phyloP scores from a whole-genome alignment of 2,329 filamentous ascomycete genomes.

The Penicillium expansum region DNA sequence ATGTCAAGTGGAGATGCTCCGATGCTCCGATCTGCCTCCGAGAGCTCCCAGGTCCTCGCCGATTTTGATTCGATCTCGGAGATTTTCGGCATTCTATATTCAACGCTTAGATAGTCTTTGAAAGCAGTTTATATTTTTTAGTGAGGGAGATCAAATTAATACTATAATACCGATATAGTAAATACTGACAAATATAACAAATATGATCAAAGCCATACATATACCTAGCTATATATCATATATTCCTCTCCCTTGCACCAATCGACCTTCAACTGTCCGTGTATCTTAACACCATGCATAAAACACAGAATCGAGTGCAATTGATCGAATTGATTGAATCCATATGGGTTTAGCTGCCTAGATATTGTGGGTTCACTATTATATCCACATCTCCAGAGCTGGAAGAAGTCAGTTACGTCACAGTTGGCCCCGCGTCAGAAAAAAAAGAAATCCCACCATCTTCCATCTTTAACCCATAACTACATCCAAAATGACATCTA shows the following conservation, averaged over 20 bases:
- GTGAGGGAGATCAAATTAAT: too few relatives aligned
- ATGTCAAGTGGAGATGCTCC: conserved; percentile 20
- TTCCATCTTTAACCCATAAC: neutral
- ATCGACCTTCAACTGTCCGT: neutral
- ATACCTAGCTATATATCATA: too few relatives aligned
- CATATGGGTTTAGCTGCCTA: neutral
- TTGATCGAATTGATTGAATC: neutral
- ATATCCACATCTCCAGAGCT: neutral
- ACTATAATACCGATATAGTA: too few relatives aligned
- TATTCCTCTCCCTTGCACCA: too few relatives aligned
- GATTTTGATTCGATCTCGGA: conserved; percentile 9
- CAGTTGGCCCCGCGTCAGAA: conserved; percentile 12
- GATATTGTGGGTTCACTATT: neutral
- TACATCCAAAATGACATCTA: conserved; percentile 42
- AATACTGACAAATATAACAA: too few relatives aligned
- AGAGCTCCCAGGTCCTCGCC: neutral
- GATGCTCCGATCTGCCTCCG: conserved; percentile 20
- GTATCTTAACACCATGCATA: neutral
- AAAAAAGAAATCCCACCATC: neutral
- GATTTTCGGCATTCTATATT: conserved; percentile 13
- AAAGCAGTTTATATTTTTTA: neutral
- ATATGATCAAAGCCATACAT: too few relatives aligned
- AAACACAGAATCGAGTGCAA: neutral
- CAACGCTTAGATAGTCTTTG: neutral
- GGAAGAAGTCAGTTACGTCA: conserved; percentile 27